phyloP scores from a whole-genome alignment of 73 alveolate genomes.

The Paramecium bursaria region DNA sequence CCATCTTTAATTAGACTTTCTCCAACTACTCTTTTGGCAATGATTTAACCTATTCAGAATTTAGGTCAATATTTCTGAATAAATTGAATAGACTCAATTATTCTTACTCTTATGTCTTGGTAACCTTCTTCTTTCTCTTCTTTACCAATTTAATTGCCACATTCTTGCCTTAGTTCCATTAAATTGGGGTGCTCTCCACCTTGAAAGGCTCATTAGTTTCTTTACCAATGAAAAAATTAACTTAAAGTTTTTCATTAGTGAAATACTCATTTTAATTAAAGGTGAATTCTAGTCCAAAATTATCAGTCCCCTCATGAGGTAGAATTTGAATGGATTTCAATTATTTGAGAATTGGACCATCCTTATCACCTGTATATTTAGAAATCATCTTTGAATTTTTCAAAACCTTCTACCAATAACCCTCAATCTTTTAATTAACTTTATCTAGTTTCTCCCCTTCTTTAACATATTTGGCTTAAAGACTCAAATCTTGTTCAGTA shows the following conservation, averaged over 20 bases:
- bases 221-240: slow-evolving; percentile 15
- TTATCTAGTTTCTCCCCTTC: background rate
- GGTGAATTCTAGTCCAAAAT: slow-evolving; percentile 10
- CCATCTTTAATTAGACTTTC: slow-evolving; percentile 12
- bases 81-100: background rate
- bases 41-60: background rate
- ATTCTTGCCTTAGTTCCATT: slow-evolving; percentile 48
- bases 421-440: slow-evolving; percentile 15
- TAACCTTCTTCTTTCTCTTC: slow-evolving; percentile 41
- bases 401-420: slow-evolving; percentile 47
- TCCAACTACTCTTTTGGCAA: slow-evolving; percentile 20
- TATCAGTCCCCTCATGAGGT: background rate
- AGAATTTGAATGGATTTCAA: background rate
- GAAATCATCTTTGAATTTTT: slow-evolving; percentile 27
- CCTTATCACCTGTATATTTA: slow-evolving; percentile 29
- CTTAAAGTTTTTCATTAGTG: background rate
- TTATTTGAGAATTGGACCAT: background rate
- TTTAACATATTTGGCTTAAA: background rate
- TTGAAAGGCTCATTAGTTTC: slow-evolving; percentile 8
- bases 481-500: background rate
- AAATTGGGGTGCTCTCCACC: slow-evolving; percentile 15
- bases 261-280: slow-evolving; percentile 33
- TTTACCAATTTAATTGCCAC: slow-evolving; percentile 16
- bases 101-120: slow-evolving; percentile 41
- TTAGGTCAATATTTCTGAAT: slow-evolving; percentile 19